Conservation (phyloP, 371 early-diverging fungal species). For the Mucor ambiguus region DNA sequence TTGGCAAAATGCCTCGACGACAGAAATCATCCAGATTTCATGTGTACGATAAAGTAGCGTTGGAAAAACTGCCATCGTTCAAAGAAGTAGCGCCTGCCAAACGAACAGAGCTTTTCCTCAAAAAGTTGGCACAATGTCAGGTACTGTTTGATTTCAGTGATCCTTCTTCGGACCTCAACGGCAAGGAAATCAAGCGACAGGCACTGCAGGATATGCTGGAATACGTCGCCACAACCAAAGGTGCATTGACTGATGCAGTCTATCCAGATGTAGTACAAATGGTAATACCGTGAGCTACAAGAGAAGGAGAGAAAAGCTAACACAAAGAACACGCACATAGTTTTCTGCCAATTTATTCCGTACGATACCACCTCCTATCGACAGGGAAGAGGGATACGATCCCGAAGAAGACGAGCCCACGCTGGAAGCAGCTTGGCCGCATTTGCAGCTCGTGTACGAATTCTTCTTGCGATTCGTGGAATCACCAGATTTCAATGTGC, state of each 20-base stretch:
- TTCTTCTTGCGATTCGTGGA: slow-evolving; percentile 96
- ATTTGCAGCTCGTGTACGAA: slow-evolving; percentile 94
- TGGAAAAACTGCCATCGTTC: slow-evolving; percentile 75
- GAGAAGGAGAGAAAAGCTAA: background rate
- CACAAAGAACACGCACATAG: slow-evolving; percentile 36
- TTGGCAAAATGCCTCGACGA: slow-evolving; percentile 80
- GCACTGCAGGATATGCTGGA: slow-evolving; percentile 91
- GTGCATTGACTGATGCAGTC: slow-evolving; percentile 83
- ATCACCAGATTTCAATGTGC: slow-evolving; percentile 92
- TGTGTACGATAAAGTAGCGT: slow-evolving; percentile 71
- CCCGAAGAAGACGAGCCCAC: slow-evolving; percentile 98
- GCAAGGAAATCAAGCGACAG: slow-evolving; percentile 95
- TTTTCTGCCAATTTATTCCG: slow-evolving; percentile 91
- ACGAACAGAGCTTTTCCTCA: slow-evolving; percentile 79
- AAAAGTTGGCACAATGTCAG: slow-evolving; percentile 89
- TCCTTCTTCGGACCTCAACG: slow-evolving; percentile 80
- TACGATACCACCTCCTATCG: slow-evolving; percentile 91
- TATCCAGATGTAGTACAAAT: slow-evolving; percentile 93
- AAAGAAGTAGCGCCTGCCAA: slow-evolving; percentile 73
- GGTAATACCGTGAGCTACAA: slow-evolving; percentile 52
- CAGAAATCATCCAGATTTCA: slow-evolving; percentile 88
- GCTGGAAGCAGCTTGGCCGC: slow-evolving; percentile 95
- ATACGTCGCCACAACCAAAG: slow-evolving; percentile 85
- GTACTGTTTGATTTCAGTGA: slow-evolving; percentile 95
- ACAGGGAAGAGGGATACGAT: slow-evolving; percentile 75